phyloP scores from a whole-genome alignment of 305 asterid species.

The Plantago lanceolata region DNA sequence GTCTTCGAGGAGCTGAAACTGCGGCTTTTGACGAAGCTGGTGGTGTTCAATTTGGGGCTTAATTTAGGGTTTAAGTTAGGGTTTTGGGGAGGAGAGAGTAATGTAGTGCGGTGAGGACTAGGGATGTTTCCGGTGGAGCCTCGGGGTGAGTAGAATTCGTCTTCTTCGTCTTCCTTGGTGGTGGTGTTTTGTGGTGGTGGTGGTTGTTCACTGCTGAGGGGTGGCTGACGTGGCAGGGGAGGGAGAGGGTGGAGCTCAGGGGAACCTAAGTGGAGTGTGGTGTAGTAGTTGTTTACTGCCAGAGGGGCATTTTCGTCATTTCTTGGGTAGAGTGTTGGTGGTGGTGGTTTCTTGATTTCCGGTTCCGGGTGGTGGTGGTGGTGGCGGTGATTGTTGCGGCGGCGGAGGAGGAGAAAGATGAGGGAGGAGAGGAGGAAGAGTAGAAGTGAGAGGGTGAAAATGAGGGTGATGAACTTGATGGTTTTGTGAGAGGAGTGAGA shows the following conservation, averaged over 20 bases:
- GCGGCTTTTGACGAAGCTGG: conserved; percentile 24
- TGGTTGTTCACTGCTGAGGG: conserved; percentile 22
- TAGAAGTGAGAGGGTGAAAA: conserved; percentile 30
- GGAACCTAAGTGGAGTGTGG: conserved; percentile 34
- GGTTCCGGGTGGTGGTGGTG: conserved; percentile 28
- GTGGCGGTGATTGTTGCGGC: conserved; percentile 34
- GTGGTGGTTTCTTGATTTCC: conserved; percentile 31
- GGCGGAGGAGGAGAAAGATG: conserved; percentile 31
- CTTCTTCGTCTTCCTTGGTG: conserved; percentile 28
- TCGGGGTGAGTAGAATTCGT: conserved; percentile 62
- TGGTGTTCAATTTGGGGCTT: neutral
- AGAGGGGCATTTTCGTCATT: conserved; percentile 27
- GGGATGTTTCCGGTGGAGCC: conserved; percentile 45
- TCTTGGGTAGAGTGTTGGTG: too few relatives aligned
- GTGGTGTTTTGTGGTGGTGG: too few relatives aligned
- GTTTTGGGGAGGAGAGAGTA: too few relatives aligned
- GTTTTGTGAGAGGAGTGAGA: conserved; percentile 35
- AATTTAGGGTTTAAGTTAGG: too few relatives aligned
- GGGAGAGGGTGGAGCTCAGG: conserved; percentile 91
- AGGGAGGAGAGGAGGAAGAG: conserved; percentile 32
- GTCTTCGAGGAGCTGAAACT: conserved; percentile 33
- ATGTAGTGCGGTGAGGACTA: conserved; percentile 23
- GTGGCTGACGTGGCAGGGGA: conserved; percentile 66
- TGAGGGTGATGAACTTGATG: conserved; percentile 38
- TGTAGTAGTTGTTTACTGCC: neutral